Base-by-base conservation (phyloP, 1,284 basidiomycete genomes). In the Rhodotorula sp. region DNA sequence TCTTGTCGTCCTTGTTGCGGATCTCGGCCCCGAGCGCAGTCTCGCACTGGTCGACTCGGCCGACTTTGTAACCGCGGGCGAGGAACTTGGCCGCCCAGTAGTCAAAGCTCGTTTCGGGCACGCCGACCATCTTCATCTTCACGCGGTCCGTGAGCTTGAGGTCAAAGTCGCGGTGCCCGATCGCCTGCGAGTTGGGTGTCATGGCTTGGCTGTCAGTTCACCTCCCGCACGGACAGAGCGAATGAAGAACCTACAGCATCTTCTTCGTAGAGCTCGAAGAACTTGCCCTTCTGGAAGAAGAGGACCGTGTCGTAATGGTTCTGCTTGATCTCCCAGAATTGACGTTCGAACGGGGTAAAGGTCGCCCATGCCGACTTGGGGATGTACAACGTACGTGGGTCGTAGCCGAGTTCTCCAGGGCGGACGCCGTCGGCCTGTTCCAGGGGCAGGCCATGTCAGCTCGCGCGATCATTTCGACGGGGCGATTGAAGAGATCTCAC, bases 271-370 rank as follows among this genome's bases (percentile, higher is more conserved):
- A 79, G 69, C 67, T 77, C 80, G 71, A 76, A 78, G 70, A 80
- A 83, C 80, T 82, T 84, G 87, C 93, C 93, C 88, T 88, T 97
- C 81, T 99, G 95, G 83, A 99, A 99, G 85, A 99, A 99, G 56
- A 99, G 83, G 26, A 98, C 86, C 84, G 82, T 92, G 76, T 71
- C 80, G 71, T 62, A 73, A 58, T 78, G 93, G 78, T 93, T 90
- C 81, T 94, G 92, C 80, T 97, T 97, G 83, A 97, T 97, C 84
- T 93, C 90, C 94, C 94, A 97, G 80, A 97, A 97, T 85, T 94
- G 92, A 78, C 88, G 92, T 83, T 99, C 95, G 79, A 99, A 99
- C 0, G 95, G 94, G 0, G 94, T 95, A 78, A 99, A 97, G 2
- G 85, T 83, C 23, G 85, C 84, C 93, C 94, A 97, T 0, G 89